A percentile compares a stretch with the other conserved stretches of the same genome.
Conservation (phyloP, 2,329 filamentous ascomycete species). For the Sclerotinia trifoliorum region DNA sequence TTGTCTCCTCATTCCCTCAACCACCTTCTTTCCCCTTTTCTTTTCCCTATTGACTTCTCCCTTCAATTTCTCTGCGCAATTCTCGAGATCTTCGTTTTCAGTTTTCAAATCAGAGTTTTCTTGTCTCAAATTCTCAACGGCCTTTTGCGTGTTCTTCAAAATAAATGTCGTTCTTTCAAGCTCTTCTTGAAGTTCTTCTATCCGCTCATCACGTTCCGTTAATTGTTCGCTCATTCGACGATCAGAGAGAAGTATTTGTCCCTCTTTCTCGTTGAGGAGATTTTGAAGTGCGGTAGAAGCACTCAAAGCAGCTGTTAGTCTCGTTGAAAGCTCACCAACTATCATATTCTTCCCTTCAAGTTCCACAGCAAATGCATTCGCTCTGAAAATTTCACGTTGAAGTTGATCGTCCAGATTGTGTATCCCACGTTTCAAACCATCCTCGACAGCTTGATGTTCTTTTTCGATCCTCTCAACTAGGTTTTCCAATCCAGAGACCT, state of each 20-base stretch:
- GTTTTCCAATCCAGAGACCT: constrained; percentile 53
- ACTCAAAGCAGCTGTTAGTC: constrained; percentile 45
- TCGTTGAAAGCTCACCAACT: constrained; percentile 47
- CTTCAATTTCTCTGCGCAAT: constrained; percentile 3
- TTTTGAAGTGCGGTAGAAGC: constrained; percentile 44
- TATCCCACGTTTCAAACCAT: constrained; percentile 26
- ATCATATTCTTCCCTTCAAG: constrained; percentile 43
- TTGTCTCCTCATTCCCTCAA: constrained; percentile 53
- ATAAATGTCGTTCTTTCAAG: constrained; percentile 48
- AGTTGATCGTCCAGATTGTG: constrained; percentile 36
- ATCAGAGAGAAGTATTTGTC: not conserved
- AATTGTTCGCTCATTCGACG: constrained; percentile 47
- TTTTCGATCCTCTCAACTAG: constrained; percentile 51
- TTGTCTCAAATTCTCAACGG: constrained; percentile 12
- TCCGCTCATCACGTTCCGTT: constrained; percentile 51
- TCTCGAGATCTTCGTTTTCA: constrained; percentile 33
- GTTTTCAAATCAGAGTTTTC: constrained; percentile 30
- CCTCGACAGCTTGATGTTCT: constrained; percentile 32
- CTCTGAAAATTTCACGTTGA: constrained; percentile 41
- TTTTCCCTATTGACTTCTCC: constrained; percentile 51
- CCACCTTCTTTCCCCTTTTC: constrained; percentile 46
- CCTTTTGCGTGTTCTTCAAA: constrained; percentile 36
- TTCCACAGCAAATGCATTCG: constrained; percentile 34
- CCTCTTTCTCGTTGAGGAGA: constrained; percentile 33
- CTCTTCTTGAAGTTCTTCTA: constrained; percentile 50